These are phyloP conservation scores for Ilyonectria destructans DNA, from an alignment of 2,329 filamentous ascomycete species.

Conservation along the genomic window DNA sequence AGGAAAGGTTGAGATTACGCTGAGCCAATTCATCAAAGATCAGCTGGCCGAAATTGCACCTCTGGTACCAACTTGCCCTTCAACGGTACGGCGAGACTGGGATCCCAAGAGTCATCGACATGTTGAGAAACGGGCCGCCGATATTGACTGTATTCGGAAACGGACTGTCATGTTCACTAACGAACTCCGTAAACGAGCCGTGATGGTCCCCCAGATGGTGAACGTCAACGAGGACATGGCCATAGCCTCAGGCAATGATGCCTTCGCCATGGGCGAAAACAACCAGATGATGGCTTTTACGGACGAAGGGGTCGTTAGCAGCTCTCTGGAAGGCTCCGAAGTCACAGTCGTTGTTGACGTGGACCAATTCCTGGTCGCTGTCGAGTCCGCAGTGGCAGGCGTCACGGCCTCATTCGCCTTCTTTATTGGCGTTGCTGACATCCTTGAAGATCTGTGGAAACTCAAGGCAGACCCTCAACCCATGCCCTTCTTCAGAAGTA, in stretches of 20 bases:
- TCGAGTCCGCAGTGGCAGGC: neutral
- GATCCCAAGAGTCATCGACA: neutral
- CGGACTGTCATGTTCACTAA: neutral
- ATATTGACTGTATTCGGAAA: neutral
- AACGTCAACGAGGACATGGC: neutral
- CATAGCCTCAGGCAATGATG: neutral
- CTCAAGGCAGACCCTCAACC: constrained; percentile 5
- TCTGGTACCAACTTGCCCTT: neutral
- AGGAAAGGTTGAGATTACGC: constrained; percentile 5
- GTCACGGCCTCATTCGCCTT: neutral
- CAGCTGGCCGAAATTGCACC: neutral
- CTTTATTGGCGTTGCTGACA: neutral
- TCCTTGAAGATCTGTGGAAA: constrained; percentile 1
- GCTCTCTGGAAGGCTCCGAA: neutral
- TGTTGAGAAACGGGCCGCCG: neutral
- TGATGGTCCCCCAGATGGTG: neutral
- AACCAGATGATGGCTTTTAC: neutral
- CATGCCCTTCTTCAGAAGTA: neutral
- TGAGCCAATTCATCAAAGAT: neutral
- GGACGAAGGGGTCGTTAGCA: neutral
- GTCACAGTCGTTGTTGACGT: neutral
- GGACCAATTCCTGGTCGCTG: neutral
- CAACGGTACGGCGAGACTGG: neutral
- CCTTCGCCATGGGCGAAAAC: neutral
- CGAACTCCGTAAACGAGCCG: neutral